phyloP scores from a whole-genome alignment of 805 yeast species.

The Metschnikowia borealis region DNA sequence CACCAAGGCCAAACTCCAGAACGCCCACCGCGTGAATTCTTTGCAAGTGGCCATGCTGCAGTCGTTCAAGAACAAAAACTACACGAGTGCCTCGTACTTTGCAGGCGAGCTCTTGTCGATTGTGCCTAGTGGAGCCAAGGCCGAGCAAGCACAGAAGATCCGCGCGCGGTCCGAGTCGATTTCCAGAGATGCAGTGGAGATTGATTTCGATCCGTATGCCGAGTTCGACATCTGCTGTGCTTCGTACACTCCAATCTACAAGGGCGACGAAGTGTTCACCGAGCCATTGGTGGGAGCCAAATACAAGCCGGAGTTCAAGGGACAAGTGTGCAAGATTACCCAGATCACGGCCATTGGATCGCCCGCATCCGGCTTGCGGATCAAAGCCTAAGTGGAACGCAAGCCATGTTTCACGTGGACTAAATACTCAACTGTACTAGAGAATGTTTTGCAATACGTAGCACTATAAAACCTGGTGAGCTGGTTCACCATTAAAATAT shows the following conservation, averaged over 20 bases:
- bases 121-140: slow-evolving; percentile 69
- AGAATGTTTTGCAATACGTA: not conserved
- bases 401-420: not conserved
- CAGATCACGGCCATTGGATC: slow-evolving; percentile 79
- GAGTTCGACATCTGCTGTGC: slow-evolving; percentile 88
- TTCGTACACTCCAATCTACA: slow-evolving; percentile 84
- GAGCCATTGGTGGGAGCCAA: slow-evolving; percentile 91
- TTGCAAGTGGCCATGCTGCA: slow-evolving; percentile 94
- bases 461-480: not conserved
- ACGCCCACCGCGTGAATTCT: slow-evolving; percentile 82
- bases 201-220: slow-evolving; percentile 90
- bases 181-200: slow-evolving; percentile 81
- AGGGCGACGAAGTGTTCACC: slow-evolving; percentile 59
- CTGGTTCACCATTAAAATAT: too few relatives aligned
- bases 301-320: slow-evolving; percentile 74
- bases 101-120: slow-evolving; percentile 78
- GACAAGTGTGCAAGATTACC: slow-evolving; percentile 74
- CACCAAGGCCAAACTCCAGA: slow-evolving; percentile 77
- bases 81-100: slow-evolving; percentile 81
- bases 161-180: slow-evolving; percentile 75
- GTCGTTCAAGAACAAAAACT: slow-evolving; percentile 85
- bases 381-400: slow-evolving; percentile 21
- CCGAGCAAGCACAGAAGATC: slow-evolving; percentile 83
- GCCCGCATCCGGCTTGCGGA: slow-evolving; percentile 84
- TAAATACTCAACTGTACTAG: slow-evolving; percentile 1